Evolutionary conservation across 768 basidiomycete genomes (phyloP).

Genomic region (Tephrocybe sp.): DNA sequence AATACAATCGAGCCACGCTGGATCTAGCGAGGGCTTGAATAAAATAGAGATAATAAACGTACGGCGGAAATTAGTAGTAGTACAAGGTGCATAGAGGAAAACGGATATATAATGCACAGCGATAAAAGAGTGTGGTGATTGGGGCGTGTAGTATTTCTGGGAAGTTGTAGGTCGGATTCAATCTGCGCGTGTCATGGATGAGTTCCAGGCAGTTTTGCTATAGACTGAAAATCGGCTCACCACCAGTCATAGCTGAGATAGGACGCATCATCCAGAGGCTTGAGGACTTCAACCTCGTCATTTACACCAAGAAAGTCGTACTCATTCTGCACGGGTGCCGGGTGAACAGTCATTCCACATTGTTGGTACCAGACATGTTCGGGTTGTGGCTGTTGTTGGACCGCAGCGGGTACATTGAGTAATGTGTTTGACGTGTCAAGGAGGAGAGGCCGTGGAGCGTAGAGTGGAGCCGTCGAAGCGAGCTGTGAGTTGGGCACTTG

Average conservation of each 20-base stretch:
- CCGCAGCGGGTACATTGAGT: conserved; percentile 2
- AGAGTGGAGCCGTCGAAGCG: background rate
- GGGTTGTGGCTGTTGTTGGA: background rate
- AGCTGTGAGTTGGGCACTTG: background rate
- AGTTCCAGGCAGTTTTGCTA: too few relatives aligned
- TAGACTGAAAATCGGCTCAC: too few relatives aligned
- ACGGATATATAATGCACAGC: too few relatives aligned
- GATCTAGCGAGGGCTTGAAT: background rate
- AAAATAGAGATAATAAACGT: background rate
- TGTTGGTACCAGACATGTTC: conserved; percentile 9
- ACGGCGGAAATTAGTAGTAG: background rate
- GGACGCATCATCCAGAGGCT: conserved; percentile 1
- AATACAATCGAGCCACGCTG: background rate
- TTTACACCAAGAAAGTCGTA: conserved; percentile 11
- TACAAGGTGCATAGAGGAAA: background rate
- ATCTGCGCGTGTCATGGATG: too few relatives aligned
- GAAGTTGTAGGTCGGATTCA: too few relatives aligned
- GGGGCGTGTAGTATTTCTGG: too few relatives aligned
- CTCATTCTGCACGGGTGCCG: background rate
- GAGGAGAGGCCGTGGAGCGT: conserved; percentile 12
- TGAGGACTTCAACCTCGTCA: conserved; percentile 7
- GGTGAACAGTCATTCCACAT: background rate
- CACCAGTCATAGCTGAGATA: conserved; percentile 10
- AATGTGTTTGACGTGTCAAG: conserved; percentile 15
- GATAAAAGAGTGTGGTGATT: too few relatives aligned